Conservation (phyloP, 768 basidiomycete genomes). For the Rhodotorula graminis region DNA sequence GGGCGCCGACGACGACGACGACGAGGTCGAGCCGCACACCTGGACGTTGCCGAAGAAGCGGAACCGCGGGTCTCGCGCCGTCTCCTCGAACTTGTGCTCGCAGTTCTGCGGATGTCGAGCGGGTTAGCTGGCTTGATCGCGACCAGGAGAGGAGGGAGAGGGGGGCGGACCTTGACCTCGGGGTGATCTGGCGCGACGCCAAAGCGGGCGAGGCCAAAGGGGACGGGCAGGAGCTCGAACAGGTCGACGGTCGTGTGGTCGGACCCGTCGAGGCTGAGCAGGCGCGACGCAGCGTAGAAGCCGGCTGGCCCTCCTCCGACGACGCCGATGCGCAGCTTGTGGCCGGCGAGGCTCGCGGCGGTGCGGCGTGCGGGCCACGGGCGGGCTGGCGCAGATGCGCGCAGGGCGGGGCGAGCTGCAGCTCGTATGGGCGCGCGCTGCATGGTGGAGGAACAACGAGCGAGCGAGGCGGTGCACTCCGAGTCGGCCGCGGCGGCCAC, state of each 20-base stretch:
- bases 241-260: conserved; percentile 64
- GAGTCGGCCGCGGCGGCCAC: too few relatives aligned
- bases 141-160: background rate
- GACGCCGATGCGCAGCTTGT: conserved; percentile 57
- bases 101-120: conserved; percentile 65
- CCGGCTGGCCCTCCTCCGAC: conserved; percentile 95
- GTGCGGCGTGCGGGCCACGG: background rate
- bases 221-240: conserved; percentile 88
- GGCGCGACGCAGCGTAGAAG: conserved; percentile 83
- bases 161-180: conserved; percentile 74
- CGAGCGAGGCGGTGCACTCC: too few relatives aligned
- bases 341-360: background rate
- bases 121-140: too few relatives aligned
- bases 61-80: conserved; percentile 73
- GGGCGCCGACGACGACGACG: conserved; percentile 45
- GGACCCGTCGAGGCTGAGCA: conserved; percentile 53
- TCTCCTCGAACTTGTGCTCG: conserved; percentile 84
- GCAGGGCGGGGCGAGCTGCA: background rate
- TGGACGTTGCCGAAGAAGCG: conserved; percentile 84
- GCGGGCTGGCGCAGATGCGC: too few relatives aligned
- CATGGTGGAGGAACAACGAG: background rate
- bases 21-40: conserved; percentile 38
- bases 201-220: conserved; percentile 89
- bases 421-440: background rate
- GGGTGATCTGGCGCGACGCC: conserved; percentile 98